Conservation (phyloP, 148 eudicot species). For the Nepenthes gracilis region DNA sequence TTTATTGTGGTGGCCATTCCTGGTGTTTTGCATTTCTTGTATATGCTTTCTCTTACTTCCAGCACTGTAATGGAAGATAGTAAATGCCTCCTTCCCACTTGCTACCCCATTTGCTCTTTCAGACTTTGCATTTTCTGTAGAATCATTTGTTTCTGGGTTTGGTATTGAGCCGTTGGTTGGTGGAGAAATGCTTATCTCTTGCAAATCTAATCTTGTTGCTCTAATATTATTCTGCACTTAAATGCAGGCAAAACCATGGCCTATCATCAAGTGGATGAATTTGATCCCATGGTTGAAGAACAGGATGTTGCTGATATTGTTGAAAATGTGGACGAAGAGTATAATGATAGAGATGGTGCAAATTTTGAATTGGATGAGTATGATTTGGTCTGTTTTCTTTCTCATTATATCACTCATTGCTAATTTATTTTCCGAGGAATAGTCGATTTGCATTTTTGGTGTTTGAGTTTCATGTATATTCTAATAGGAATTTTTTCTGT, state of each 20-base stretch:
- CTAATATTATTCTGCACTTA: constrained; percentile 2
- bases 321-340: constrained; percentile 27
- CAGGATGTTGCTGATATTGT: constrained; percentile 39
- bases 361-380: constrained; percentile 48
- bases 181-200: no score
- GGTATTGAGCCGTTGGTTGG: no score
- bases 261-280: constrained; percentile 20
- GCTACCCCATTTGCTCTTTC: no score
- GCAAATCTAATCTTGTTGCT: neutral
- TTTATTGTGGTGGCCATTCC: no score
- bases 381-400: constrained; percentile 45
- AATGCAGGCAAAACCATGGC: constrained; percentile 29
- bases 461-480: neutral
- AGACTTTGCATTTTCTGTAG: no score
- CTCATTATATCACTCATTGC: constrained; percentile 3
- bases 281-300: constrained; percentile 47
- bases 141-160: no score
- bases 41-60: no score
- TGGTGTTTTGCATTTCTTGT: no score
- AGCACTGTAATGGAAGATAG: no score
- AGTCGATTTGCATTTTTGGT: neutral
- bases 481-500: neutral
- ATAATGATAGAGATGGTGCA: constrained; percentile 16
- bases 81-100: no score
- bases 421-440: neutral